Percentiles rank a stretch among this genome's conserved stretches.
phyloP scores from a whole-genome alignment of 2,329 filamentous ascomycete species.

The Nannizzia gypsea region DNA sequence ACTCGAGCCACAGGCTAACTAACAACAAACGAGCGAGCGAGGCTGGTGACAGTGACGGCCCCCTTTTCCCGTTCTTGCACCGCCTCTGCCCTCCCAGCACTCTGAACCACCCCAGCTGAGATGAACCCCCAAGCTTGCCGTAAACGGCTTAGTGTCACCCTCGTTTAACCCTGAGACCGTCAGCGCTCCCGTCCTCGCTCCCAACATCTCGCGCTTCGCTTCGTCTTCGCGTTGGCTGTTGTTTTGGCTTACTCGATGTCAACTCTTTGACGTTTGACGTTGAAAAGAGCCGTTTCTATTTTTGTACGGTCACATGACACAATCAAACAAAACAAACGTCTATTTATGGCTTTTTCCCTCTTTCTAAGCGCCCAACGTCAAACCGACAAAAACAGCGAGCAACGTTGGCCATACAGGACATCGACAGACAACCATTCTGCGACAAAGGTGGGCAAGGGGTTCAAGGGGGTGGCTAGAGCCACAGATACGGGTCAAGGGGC shows the following conservation, averaged over 20 bases:
- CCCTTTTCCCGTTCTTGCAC: background rate
- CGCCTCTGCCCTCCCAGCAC: background rate
- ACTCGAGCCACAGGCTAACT: background rate
- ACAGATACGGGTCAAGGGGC: background rate
- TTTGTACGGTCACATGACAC: background rate
- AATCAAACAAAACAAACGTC: background rate
- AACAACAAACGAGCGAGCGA: no score
- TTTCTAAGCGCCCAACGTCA: background rate
- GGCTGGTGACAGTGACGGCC: background rate
- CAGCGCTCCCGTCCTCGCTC: background rate
- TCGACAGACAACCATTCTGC: background rate
- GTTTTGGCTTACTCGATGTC: background rate
- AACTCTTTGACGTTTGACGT: background rate
- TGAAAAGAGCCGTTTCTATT: background rate
- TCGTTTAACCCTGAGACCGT: background rate
- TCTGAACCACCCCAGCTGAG: background rate
- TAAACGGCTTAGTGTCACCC: background rate
- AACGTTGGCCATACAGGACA: background rate
- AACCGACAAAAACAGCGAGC: background rate
- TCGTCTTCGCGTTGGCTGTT: background rate
- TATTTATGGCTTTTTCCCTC: background rate
- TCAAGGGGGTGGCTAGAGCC: background rate
- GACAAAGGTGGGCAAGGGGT: background rate
- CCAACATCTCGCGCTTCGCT: background rate
- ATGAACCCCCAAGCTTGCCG: background rate